A percentile compares a stretch with the other conserved stretches of the same genome.
phyloP scores from a whole-genome alignment of 2,329 filamentous ascomycete species.

The Colletotrichum sp. region DNA sequence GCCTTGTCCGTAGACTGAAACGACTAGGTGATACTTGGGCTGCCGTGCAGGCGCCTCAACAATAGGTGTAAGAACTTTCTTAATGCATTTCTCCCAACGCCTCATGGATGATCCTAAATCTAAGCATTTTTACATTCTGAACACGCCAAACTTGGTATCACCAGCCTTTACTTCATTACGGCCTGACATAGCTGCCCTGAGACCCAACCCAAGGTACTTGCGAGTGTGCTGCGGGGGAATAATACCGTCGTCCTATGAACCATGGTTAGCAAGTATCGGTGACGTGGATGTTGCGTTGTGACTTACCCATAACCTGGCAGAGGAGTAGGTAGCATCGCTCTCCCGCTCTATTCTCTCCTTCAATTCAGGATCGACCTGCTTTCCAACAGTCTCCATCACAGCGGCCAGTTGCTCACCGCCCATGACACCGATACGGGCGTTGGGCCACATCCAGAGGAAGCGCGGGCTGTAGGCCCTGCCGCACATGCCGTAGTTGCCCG shows the following conservation, averaged over 20 bases:
- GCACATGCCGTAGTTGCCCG: conserved; percentile 99
- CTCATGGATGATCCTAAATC: not conserved
- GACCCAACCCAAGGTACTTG: conserved; percentile 72
- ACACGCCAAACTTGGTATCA: conserved; percentile 78
- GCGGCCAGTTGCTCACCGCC: conserved; percentile 88
- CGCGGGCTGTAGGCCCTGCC: conserved; percentile 91
- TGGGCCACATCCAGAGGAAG: conserved; percentile 97
- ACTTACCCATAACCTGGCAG: conserved; percentile 84
- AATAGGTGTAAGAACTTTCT: not conserved
- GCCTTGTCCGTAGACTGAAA: not conserved
- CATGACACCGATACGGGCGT: conserved; percentile 96
- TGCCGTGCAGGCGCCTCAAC: not conserved
- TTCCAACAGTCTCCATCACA: conserved; percentile 95
- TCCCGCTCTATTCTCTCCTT: conserved; percentile 87
- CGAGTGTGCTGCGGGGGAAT: conserved; percentile 81
- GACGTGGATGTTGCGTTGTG: conserved; percentile 1
- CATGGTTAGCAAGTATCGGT: conserved; percentile 9
- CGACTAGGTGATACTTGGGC: not conserved
- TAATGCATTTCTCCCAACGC: not conserved
- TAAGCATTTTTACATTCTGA: conserved; percentile 69
- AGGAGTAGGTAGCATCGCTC: conserved; percentile 87
- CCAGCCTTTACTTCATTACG: conserved; percentile 65
- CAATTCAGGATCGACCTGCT: conserved; percentile 79
- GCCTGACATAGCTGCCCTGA: conserved; percentile 74
- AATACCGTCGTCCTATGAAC: conserved; percentile 71